Base-by-base conservation (phyloP, 2,329 filamentous ascomycete genomes). In the Aspergillus candidus region DNA sequence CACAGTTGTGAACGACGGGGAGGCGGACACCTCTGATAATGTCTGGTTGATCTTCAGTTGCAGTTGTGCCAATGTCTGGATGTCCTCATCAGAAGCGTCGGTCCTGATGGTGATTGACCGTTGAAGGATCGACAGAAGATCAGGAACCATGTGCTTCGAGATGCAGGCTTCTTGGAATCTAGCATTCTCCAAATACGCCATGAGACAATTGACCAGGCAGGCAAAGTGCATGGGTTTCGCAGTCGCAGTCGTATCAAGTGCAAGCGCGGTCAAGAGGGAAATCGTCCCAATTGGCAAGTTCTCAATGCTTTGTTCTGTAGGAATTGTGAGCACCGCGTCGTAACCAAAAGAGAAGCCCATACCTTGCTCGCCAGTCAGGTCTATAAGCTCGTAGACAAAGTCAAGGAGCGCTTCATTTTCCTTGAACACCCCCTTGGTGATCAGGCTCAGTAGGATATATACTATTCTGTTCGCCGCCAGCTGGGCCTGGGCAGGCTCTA, bases 1-100 rank as follows among this genome's bases (percentile, higher is more conserved):
- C 5, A 53, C 35, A 18, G 62, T 53, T 14, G 61, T 50, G 37
- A 72, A 72, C 10, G 60, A 43, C 4, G 62, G 49, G 3, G 62
- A 60, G 1, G 62, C 61, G 18, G 70, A 72, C 11, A 71, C 49
- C 33, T 72, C 69, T 11, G 67, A 62, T 32, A 72, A 54, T 7
- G 59, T 54, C 37, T 70, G 66, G 46, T 68, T 71, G 38, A 69
- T 53, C 40, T 66, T 69, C 11, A 67, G 46, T 14, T 61, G 63
- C 8, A 65, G 46, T 43, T 68, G 63, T 8, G 59, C 54, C 22
- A 71, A 36, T 11, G 57, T 46, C 44, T 67, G 57, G 17, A 56
- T 49, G 13, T 72, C 65, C 32, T 69, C 65, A 14, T 50, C 55
- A 4, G 60, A 58, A 18, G 56, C 44, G 22, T 56, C 52, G 11